Conservation (phyloP, 179 eudicot species). For the Amaranthus tricolor region DNA sequence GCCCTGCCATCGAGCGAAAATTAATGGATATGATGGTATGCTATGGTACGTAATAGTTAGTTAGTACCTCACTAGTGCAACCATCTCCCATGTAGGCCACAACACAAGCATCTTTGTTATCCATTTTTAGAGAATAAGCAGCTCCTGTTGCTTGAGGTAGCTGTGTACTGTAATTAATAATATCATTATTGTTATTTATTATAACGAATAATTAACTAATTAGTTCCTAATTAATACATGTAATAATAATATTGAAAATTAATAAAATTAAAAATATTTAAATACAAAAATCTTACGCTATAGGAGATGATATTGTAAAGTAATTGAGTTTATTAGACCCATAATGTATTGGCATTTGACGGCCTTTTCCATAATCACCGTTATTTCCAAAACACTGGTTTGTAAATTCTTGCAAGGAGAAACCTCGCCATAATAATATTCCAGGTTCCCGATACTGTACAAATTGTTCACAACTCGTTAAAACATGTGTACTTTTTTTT, state of each 20-base stretch:
- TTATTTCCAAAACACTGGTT: conserved; percentile 79
- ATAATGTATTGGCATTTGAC: conserved; percentile 93
- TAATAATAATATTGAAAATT: too few species aligned
- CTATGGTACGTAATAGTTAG: too few species aligned
- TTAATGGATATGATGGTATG: too few species aligned
- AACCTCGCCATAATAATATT: conserved; percentile 83
- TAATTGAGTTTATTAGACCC: conserved; percentile 73
- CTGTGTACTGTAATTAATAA: conserved; percentile 57
- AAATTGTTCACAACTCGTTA: not conserved
- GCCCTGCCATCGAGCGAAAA: too few species aligned
- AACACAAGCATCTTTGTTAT: conserved; percentile 67
- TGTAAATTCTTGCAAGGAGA: conserved; percentile 74
- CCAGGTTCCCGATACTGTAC: conserved; percentile 93
- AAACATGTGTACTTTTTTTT: too few species aligned
- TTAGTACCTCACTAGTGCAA: conserved; percentile 68
- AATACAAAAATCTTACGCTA: conserved; percentile 52
- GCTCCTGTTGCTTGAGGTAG: conserved; percentile 92
- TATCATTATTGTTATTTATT: too few species aligned
- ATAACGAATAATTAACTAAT: too few species aligned
- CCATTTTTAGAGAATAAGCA: conserved; percentile 88
- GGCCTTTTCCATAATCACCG: conserved; percentile 78
- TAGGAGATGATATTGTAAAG: conserved; percentile 82
- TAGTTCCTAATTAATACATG: too few species aligned
- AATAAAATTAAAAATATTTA: not conserved
- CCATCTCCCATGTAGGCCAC: conserved; percentile 90